Evolutionary conservation across 805 yeast genomes (phyloP).

Genomic region (Komagataella phaffii): DNA sequence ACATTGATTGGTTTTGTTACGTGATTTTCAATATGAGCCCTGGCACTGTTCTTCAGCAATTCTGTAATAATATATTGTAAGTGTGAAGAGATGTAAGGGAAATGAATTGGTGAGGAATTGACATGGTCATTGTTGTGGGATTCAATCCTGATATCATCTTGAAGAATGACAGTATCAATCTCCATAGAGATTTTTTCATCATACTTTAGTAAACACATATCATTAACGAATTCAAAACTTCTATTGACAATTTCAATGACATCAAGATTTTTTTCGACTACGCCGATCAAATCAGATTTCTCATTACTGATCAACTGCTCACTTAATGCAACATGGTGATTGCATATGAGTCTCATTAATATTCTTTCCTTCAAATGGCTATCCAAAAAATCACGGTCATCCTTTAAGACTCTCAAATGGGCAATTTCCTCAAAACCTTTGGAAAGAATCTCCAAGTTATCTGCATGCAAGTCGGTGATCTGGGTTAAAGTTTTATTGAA

Average conservation of each 20-base stretch:
- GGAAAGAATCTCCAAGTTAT: slow-evolving; percentile 71
- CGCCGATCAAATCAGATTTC: slow-evolving; percentile 38
- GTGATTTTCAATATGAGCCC: slow-evolving; percentile 74
- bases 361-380: slow-evolving; percentile 74
- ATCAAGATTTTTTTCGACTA: slow-evolving; percentile 50
- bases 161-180: slow-evolving; percentile 27
- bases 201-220: slow-evolving; percentile 70
- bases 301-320: slow-evolving; percentile 12
- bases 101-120: slow-evolving; percentile 21
- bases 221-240: slow-evolving; percentile 67
- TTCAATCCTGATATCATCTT: slow-evolving; percentile 16
- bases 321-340: slow-evolving; percentile 66
- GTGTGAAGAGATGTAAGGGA: slow-evolving; percentile 82
- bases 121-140: slow-evolving; percentile 18
- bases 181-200: slow-evolving; percentile 55
- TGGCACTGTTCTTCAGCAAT: slow-evolving; percentile 70
- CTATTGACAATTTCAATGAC: slow-evolving; percentile 50
- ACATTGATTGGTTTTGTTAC: slow-evolving; percentile 31
- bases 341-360: slow-evolving; percentile 74
- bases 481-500: slow-evolving; percentile 37
- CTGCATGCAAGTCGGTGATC: slow-evolving; percentile 67
- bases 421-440: slow-evolving; percentile 62
- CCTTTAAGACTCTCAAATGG: slow-evolving; percentile 9
- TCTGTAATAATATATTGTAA: slow-evolving; percentile 82
- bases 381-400: slow-evolving; percentile 40